These are phyloP conservation scores for Bjerkandera adusta DNA, from an alignment of 1,284 basidiomycete species.

Conservation along the genomic window DNA sequence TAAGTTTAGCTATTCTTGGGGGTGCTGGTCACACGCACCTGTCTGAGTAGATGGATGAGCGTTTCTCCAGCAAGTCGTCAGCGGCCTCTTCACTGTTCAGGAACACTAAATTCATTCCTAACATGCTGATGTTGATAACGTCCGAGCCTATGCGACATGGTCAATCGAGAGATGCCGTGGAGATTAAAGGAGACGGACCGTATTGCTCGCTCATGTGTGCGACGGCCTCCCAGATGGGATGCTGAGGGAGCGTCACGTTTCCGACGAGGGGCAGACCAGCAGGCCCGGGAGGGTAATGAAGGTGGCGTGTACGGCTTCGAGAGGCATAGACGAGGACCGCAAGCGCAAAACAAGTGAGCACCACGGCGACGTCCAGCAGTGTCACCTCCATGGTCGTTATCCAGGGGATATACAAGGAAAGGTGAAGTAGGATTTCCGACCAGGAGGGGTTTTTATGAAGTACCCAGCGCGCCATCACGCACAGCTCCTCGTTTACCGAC, in stretches of 20 bases:
- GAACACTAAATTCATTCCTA: conserved; percentile 1
- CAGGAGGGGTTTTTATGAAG: no score
- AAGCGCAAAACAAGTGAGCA: no score
- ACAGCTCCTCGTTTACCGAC: no score
- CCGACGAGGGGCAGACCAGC: conserved; percentile 16
- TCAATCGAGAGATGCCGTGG: background rate
- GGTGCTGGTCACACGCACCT: no score
- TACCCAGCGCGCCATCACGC: no score
- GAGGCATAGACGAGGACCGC: no score
- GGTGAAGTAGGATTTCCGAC: no score
- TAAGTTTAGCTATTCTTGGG: background rate
- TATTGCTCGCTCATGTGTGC: background rate
- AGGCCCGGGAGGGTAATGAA: conserved; percentile 15
- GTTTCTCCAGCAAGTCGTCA: conserved; percentile 13
- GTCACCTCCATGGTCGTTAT: no score
- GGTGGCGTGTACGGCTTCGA: background rate
- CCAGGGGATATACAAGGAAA: no score
- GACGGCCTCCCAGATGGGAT: background rate
- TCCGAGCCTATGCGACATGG: background rate
- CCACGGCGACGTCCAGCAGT: no score
- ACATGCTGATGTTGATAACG: background rate
- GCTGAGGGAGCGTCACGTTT: conserved; percentile 4
- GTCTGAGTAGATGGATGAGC: conserved; percentile 11
- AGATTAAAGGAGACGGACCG: background rate
- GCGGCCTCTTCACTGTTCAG: conserved; percentile 14